A percentile compares a stretch with the other conserved stretches of the same genome.
These are phyloP conservation scores for Phylloporus sp. DNA, from an alignment of 768 basidiomycete species.

Conservation along the genomic window DNA sequence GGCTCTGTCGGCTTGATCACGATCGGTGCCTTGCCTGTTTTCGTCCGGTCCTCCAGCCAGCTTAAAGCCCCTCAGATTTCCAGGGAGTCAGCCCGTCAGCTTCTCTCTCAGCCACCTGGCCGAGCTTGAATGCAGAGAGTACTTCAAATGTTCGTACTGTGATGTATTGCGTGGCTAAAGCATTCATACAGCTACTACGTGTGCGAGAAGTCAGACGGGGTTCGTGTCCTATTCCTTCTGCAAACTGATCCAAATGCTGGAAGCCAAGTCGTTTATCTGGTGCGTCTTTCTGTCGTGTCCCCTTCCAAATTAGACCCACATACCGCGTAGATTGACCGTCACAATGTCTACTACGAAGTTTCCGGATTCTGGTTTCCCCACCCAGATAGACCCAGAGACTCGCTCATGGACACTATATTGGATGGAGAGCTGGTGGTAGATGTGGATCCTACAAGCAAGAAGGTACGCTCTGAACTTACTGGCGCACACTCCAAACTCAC, in stretches of 20 bases:
- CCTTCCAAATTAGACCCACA: constrained; percentile 4
- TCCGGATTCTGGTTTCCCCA: constrained; percentile 87
- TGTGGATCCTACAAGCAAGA: constrained; percentile 68
- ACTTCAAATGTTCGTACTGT: constrained; percentile 7
- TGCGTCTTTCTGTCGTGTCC: constrained; percentile 36
- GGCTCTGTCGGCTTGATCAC: constrained; percentile 60
- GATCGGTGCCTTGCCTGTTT: constrained; percentile 47
- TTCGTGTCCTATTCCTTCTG: constrained; percentile 85
- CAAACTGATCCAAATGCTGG: constrained; percentile 50
- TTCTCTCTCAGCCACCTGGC: constrained; percentile 68
- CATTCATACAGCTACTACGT: constrained; percentile 82
- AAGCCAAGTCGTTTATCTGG: constrained; percentile 70
- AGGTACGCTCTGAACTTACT: constrained; percentile 43
- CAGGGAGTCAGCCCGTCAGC: constrained; percentile 94
- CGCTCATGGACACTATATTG: constrained; percentile 75
- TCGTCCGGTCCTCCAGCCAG: background rate
- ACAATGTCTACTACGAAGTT: constrained; percentile 78
- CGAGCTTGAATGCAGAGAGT: constrained; percentile 84
- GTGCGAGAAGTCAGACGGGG: constrained; percentile 96
- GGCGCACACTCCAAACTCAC: background rate
- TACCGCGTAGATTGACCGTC: constrained; percentile 79
- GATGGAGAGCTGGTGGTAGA: constrained; percentile 96
- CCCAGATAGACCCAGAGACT: constrained; percentile 62
- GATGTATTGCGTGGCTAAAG: constrained; percentile 10
- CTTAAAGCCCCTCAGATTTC: constrained; percentile 59